Base-by-base conservation (phyloP, 2,329 filamentous ascomycete genomes). In the Aspergillus sp. region DNA sequence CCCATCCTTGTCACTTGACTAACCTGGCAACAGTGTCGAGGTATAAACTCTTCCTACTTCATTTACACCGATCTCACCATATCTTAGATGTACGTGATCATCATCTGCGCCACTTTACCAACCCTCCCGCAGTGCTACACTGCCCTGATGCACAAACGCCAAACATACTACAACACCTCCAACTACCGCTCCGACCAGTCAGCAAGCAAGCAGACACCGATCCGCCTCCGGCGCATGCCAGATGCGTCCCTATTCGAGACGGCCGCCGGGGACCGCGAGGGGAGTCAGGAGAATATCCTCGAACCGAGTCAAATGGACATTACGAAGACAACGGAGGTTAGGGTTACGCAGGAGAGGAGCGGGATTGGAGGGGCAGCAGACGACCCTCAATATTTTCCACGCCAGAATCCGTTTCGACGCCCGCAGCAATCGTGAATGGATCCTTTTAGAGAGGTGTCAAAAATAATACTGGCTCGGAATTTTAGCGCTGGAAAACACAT, bases 21-120 rank as follows among this genome's bases (percentile, higher is more conserved):
- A 32, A 32, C 26, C 26, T 5, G 26, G 26, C 26, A n/a, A 5
- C 11, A 41, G 39, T 18, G 9, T 41, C 17, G 39, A 41, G 39
- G 39, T 41, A 17, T 17, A 17, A 41, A 38, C 36, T 38, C 36
- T 38, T 4, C 11, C 39, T 7, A 41, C 9, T 17, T 9, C 39
- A 41, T 18, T 18, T 7, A 41, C 39, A 4, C 39, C 11, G 17
- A 22, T 6, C 41, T 43, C 8, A 43, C 41, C 43, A 48, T 49
- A 3, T 12, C 17, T 15, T 22, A 57, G 51, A 60, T 58, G 58
- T 58, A 60, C 18, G 50, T 60, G 8, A 58, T 60, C 13, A 60
- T 60, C 22, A 55, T 60, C 20, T 60, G 58, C 36, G 58, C 58
- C 2, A 55, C 55, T 6, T 32, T 60, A 3, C 58, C 58, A 1